Evolutionary conservation across 2,329 filamentous ascomycete genomes (phyloP).

Genomic region (Aspergillus ruber): DNA sequence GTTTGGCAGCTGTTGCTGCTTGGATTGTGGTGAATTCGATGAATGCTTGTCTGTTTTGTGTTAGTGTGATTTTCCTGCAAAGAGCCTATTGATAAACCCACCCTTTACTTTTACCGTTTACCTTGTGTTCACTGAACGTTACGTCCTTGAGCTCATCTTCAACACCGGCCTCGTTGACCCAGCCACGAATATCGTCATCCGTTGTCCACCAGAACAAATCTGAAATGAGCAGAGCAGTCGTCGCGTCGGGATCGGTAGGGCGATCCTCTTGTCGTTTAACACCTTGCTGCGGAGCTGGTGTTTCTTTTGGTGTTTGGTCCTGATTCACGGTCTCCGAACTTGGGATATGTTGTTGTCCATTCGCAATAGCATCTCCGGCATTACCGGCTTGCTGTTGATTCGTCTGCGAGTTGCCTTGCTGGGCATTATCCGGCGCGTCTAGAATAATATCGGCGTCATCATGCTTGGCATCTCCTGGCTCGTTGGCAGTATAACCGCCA

Average conservation of each 20-base stretch:
- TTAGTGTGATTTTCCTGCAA: not conserved
- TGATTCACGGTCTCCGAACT: slow-evolving; percentile 13
- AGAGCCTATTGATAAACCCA: slow-evolving; percentile 33
- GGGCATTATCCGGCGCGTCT: slow-evolving; percentile 29
- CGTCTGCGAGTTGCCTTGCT: slow-evolving; percentile 13
- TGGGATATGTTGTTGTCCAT: slow-evolving; percentile 17
- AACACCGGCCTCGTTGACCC: slow-evolving; percentile 69
- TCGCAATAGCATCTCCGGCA: slow-evolving; percentile 17
- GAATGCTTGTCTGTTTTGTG: slow-evolving; percentile 59
- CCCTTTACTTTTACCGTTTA: slow-evolving; percentile 99
- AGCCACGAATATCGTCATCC: slow-evolving; percentile 88
- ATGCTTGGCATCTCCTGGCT: slow-evolving; percentile 42
- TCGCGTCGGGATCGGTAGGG: slow-evolving; percentile 53
- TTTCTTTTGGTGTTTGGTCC: slow-evolving; percentile 15
- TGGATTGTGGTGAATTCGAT: slow-evolving; percentile 78
- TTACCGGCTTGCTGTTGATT: slow-evolving; percentile 15
- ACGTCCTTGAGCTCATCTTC: slow-evolving; percentile 86
- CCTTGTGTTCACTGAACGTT: slow-evolving; percentile 96
- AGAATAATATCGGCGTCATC: slow-evolving; percentile 36
- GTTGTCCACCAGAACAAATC: slow-evolving; percentile 96
- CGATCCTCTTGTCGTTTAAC: slow-evolving; percentile 59
- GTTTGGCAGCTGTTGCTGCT: slow-evolving; percentile 79
- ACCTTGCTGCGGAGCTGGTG: slow-evolving; percentile 45
- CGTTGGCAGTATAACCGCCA: slow-evolving; percentile 38
- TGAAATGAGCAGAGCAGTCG: slow-evolving; percentile 71